A percentile compares a stretch with the other conserved stretches of the same genome.
These are phyloP conservation scores for Saccharum officinarum DNA, from an alignment of 176 grass and related monocot genomes.

Conservation along the genomic window DNA sequence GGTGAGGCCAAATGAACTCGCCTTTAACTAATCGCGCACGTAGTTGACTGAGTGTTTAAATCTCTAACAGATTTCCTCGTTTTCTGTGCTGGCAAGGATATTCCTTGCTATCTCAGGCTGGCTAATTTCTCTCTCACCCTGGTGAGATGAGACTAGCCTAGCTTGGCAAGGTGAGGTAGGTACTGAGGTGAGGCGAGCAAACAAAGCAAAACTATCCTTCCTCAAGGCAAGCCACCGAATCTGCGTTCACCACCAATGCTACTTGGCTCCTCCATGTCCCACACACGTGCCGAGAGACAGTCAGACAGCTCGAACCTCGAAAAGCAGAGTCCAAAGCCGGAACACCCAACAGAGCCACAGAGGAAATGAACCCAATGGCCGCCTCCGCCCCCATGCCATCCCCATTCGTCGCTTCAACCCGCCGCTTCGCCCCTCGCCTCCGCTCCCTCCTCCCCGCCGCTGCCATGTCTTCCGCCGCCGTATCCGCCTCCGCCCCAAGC, in stretches of 20 bases:
- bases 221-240: no score
- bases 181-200: no score
- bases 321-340: neutral
- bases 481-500: neutral
- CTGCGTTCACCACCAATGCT: constrained; percentile 5
- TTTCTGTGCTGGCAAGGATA: no score
- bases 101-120: no score
- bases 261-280: constrained; percentile 3
- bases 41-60: no score
- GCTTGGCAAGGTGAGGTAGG: no score
- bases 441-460: constrained; percentile 16
- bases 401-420: constrained; percentile 38
- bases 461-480: neutral
- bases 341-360: neutral
- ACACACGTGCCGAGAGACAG: neutral
- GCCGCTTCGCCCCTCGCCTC: constrained; percentile 50
- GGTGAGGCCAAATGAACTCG: no score
- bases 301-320: neutral
- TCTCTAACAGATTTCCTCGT: no score
- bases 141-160: no score
- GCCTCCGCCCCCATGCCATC: constrained; percentile 28
- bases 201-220: no score
- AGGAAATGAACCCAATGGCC: constrained; percentile 27
- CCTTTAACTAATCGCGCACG: no score
- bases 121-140: no score